Base-by-base conservation (phyloP, 495 filamentous ascomycete genomes). In the Hypoxylon subgilvum region DNA sequence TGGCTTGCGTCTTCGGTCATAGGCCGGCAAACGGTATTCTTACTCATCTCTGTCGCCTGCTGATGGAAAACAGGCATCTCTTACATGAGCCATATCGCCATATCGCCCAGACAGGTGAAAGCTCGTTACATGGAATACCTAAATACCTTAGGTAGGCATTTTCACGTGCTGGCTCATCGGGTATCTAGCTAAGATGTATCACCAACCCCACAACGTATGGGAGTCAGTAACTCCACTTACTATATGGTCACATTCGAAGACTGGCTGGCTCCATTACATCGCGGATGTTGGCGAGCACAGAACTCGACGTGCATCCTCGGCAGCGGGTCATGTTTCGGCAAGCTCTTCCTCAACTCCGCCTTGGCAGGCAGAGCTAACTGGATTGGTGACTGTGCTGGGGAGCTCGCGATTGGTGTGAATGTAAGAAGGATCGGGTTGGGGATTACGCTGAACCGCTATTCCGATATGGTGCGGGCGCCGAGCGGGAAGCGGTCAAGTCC, bases 281-380 rank as follows among this genome's bases (percentile, higher is more conserved):
- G 34, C 7, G 6, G 4, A 12, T 21, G 3, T 43, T 42, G 14
- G 3, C 31, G 19, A 12, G 2, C 22, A 36, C 6, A 21, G 7
- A 35, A 44, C n/a, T 18, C 3, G 34, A 3, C 9, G 19, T 21
- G 14, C 34, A 18, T 42, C 23, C 21, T 60, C 51, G 38, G 56
- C 18, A 21, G 34, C 41, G 52, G 56, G 32, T 43, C 13, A 55
- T 44, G 17, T 61, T 21, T 63, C 66, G 67, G 63, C 60, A 32
- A 59, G 10, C 16, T 39, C 21, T 56, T 30, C 56, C 38, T 55
- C 25, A 16, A 31, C 43, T 67, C 67, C 67, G 67, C 56, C 67
- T 69, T 69, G 67, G 67, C 67, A 31, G 4, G 10, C 41, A 38
- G 9, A 44, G 55, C 52, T 44, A 16, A 42, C 10, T 42, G 39